A percentile compares a stretch with the other conserved stretches of the same genome.
These are phyloP conservation scores for Hyaloscypha finlandica DNA, from an alignment of 495 filamentous ascomycete genomes.

Conservation along the genomic window DNA sequence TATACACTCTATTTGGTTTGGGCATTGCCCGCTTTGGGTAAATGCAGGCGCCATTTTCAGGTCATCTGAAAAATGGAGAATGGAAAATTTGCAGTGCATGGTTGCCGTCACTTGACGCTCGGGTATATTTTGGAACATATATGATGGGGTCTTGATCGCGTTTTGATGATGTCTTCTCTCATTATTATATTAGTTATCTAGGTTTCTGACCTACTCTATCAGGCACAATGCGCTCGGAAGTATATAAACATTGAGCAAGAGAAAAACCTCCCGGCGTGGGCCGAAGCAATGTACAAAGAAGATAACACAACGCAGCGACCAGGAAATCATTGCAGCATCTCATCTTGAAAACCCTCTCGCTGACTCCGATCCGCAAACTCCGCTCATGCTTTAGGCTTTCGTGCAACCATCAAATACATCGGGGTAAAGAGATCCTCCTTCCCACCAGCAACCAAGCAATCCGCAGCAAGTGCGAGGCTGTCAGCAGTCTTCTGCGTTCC, in stretches of 20 bases:
- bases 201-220: neutral
- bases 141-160: neutral
- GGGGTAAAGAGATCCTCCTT: slow-evolving; percentile 95
- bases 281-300: neutral
- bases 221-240: neutral
- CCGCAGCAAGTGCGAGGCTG: slow-evolving; percentile 78
- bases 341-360: neutral
- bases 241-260: neutral
- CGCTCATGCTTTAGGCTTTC: slow-evolving; percentile 62
- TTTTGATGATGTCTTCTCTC: neutral
- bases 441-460: slow-evolving; percentile 86
- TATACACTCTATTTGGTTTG: neutral
- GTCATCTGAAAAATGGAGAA: neutral
- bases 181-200: neutral
- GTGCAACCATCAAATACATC: slow-evolving; percentile 98
- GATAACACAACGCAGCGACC: neutral
- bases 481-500: slow-evolving; percentile 97
- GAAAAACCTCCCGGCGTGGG: neutral
- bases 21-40: neutral
- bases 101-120: neutral
- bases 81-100: neutral
- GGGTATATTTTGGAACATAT: neutral
- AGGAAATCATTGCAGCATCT: neutral
- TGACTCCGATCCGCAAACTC: neutral
- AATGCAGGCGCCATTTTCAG: neutral